Evolutionary conservation across 1,284 basidiomycete genomes (phyloP), one percentile per base, ranked within the genome.

Genomic region (Ceratobasidium sp.): DNA sequence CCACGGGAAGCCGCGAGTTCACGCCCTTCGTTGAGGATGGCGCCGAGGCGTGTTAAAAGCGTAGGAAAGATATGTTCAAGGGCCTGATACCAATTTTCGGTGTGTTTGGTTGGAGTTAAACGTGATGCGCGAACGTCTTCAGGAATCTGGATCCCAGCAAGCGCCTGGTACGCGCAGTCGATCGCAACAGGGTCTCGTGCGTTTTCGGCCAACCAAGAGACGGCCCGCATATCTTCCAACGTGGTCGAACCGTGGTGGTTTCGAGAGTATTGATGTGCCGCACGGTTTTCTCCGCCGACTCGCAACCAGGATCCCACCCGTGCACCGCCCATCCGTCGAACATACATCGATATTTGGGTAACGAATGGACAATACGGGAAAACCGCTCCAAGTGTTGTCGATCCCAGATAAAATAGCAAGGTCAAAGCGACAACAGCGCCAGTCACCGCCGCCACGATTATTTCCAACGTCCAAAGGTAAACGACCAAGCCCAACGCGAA

Each of bases 381-480:
- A 29, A 74, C 27, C 6, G 61, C 62, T 43, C 43, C 54, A n/a
- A 74, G 51, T 41, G 66, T n/a, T 19, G 63, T 59, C 2, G 61
- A 49, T 2, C 29, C 22, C n/a, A 73, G 43, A 24, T 71, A 71
- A 48, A 71, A 71, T 16, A 59, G 19, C 53, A 71, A 13, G 7
- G 66, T 71, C 39, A 71, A 34, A 11, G 66, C 66, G 19, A 71
- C 54, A 22, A 71, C 24, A 6, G 41, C 66, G 29, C 66, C 37
- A 1, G 66, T 71, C 13, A 71, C 66, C 14, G 56, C 66, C 5
- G 74, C 68, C 16, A 72, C 74, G 4, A 48, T 39, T 14, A 53
- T 27, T 6, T 75, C 59, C 41, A 75, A n/a, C 9, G 39, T 72
- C 66, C 66, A 75, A 2, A 75, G 58, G 31, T 61, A 75, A n/a